Evolutionary conservation across 192 early-diverging fungal genomes (phyloP).

Genomic region (Phlyctochytrium arcticum): DNA sequence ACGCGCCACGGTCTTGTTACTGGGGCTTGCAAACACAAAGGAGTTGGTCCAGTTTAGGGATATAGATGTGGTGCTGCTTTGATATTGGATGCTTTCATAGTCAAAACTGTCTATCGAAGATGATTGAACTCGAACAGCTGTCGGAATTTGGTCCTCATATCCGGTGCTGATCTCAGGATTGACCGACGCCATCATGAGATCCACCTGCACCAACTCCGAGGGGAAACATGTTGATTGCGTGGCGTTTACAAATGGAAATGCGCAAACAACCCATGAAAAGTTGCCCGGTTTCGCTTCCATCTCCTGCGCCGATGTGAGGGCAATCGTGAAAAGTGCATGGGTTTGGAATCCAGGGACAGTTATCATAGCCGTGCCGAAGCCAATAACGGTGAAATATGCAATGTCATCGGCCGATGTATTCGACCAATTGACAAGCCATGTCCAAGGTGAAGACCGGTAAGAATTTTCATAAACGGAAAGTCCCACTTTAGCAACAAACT

Average conservation of each 20-base stretch:
- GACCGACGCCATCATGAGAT: background rate
- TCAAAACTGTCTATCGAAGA: background rate
- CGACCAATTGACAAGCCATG: too few relatives aligned
- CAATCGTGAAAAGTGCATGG: background rate
- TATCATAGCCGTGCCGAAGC: background rate
- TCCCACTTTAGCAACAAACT: too few relatives aligned
- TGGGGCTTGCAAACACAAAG: background rate
- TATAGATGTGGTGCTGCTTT: background rate
- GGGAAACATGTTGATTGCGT: background rate
- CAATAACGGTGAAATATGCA: background rate
- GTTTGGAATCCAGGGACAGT: background rate
- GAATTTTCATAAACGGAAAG: too few relatives aligned
- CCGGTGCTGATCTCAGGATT: background rate
- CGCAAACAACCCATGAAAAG: background rate
- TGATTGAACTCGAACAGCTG: background rate
- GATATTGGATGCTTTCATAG: constrained; percentile 2
- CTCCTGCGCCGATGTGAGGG: background rate
- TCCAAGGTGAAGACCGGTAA: background rate
- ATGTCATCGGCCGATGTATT: background rate
- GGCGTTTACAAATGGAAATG: background rate
- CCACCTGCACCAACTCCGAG: background rate
- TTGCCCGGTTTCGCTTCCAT: background rate
- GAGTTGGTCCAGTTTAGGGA: constrained; percentile 1
- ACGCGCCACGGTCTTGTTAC: background rate
- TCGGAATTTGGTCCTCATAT: background rate